A percentile compares a stretch with the other conserved stretches of the same genome.
These are phyloP conservation scores for Nannizziopsis barbatae DNA, from an alignment of 2,329 filamentous ascomycete species.

Conservation along the genomic window DNA sequence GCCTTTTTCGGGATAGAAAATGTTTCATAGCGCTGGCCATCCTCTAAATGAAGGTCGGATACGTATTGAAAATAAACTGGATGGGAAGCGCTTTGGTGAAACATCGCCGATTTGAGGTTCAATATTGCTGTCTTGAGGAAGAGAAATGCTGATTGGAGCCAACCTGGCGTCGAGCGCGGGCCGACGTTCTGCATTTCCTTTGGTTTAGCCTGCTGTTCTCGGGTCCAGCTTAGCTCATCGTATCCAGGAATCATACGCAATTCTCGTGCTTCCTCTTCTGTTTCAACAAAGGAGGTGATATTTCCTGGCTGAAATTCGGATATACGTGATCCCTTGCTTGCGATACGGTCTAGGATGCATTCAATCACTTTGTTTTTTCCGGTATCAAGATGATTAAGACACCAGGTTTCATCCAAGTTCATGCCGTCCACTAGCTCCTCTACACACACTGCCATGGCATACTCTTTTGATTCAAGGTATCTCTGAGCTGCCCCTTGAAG, in stretches of 20 bases:
- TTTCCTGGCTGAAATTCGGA: slow-evolving; percentile 7
- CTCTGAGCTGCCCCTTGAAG: slow-evolving; percentile 9
- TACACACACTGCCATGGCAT: slow-evolving; percentile 8
- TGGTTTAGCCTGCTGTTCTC: slow-evolving; percentile 6
- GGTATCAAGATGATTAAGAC: slow-evolving; percentile 13
- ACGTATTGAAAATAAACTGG: slow-evolving; percentile 19
- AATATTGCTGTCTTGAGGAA: slow-evolving; percentile 1
- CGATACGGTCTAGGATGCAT: slow-evolving; percentile 8
- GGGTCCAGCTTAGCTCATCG: slow-evolving; percentile 12
- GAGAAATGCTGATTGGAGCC: not conserved
- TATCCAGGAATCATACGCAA: slow-evolving; percentile 12
- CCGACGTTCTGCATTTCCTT: not conserved
- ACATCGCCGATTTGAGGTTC: slow-evolving; percentile 9
- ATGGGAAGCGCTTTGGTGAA: not conserved
- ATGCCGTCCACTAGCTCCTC: slow-evolving; percentile 13
- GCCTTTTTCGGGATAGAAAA: slow-evolving; percentile 15
- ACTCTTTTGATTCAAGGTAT: slow-evolving; percentile 8
- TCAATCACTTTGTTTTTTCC: slow-evolving; percentile 1
- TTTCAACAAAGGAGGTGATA: slow-evolving; percentile 11
- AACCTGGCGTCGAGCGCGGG: not conserved
- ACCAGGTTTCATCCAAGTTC: slow-evolving; percentile 13
- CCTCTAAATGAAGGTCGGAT: slow-evolving; percentile 23
- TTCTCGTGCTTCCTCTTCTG: slow-evolving; percentile 9
- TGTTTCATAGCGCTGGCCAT: slow-evolving; percentile 17
- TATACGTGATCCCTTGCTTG: slow-evolving; percentile 8